Evolutionary conservation across 1,284 basidiomycete species (phyloP), one percentile per base, ranked within the genome.

Genomic region (Cryptococcus sp.): DNA sequence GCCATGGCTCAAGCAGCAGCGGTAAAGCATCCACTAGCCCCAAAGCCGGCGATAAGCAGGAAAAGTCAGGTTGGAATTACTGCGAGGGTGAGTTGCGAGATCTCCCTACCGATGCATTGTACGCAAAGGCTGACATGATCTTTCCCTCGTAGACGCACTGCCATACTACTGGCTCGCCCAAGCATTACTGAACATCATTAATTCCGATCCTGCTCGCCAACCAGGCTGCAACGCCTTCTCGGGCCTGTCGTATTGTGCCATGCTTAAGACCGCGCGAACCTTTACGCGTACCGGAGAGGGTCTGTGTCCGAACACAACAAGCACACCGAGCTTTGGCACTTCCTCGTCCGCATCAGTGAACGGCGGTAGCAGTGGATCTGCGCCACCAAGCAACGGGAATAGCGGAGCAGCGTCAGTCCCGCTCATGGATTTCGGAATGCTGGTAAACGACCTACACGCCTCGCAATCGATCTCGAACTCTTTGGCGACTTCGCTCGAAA

Each of bases 161-260:
- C 80, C 80, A 4, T 79, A 77, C 66, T 81, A 76, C 60, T 81
- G 78, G 78, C 74, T 81, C 15, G 74, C 75, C 7, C 72, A 76
- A 44, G 74, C 75, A 7, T 67, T 81, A 39, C 64, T 78, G 23
- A 72, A 71, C 48, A 69, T 74, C 22, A 66, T 80, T 44, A 72
- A 71, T 44, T 54, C 48, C 16, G 62, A 67, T 11, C 58, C 68
- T 3, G 47, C 58, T 4, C 53, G 63, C 19, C 56, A 65, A n/a
- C 58, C 66, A 15, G 69, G 75, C 13, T 61, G 60, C 58, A 77
- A 78, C 62, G 54, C 60, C 19, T 75, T 77, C 51, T 61, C 64
- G 31, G 57, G 50, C 17, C 53, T 76, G 52, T 61, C 65, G 10
- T 76, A 78, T 57, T 67, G 69, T 20, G 73, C 75, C 44, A 74